Percentiles rank a stretch among this genome's conserved stretches.
Conservation (phyloP, 2,329 filamentous ascomycete genomes). For the Trematosphaeria pertusa region DNA sequence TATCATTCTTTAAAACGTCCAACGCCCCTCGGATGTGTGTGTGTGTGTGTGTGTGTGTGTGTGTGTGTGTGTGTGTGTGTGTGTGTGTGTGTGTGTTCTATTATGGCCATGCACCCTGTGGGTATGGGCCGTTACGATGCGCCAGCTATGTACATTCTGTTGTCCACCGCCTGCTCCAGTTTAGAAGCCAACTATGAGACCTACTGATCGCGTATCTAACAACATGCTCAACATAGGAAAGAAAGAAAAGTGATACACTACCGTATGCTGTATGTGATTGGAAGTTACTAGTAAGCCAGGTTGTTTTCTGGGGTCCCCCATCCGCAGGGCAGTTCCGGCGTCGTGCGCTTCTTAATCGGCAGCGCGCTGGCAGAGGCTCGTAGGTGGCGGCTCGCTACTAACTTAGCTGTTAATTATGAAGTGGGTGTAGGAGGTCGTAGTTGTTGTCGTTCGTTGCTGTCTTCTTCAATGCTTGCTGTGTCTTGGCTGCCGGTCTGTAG, state of each 20-base stretch:
- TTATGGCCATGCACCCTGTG: conserved; percentile 19
- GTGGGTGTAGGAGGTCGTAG: conserved; percentile 10
- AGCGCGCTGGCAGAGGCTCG: conserved; percentile 17
- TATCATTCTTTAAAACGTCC: too few relatives aligned
- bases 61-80: too few relatives aligned
- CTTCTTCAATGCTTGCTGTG: conserved; percentile 5
- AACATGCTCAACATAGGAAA: conserved; percentile 26
- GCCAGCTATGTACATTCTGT: conserved; percentile 17
- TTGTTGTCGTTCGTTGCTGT: conserved; percentile 7
- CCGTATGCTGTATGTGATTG: conserved; percentile 6
- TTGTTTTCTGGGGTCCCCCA: conserved; percentile 6
- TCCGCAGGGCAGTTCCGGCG: conserved; percentile 19
- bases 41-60: too few relatives aligned
- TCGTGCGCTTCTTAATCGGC: conserved; percentile 19
- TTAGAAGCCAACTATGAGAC: conserved; percentile 24
- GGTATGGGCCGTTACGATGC: conserved; percentile 22
- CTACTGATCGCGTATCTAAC: conserved; percentile 18
- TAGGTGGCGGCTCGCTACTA: background rate
- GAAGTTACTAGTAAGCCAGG: conserved; percentile 6
- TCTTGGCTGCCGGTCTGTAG: conserved; percentile 5
- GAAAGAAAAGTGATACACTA: conserved; percentile 14
- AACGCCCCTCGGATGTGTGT: too few relatives aligned
- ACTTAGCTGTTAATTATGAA: conserved; percentile 2
- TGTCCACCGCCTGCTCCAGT: conserved; percentile 12
- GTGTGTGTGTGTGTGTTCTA: conserved; percentile 21